Conservation (phyloP, 2,329 filamentous ascomycete genomes). For the Leptographium wingfieldii region DNA sequence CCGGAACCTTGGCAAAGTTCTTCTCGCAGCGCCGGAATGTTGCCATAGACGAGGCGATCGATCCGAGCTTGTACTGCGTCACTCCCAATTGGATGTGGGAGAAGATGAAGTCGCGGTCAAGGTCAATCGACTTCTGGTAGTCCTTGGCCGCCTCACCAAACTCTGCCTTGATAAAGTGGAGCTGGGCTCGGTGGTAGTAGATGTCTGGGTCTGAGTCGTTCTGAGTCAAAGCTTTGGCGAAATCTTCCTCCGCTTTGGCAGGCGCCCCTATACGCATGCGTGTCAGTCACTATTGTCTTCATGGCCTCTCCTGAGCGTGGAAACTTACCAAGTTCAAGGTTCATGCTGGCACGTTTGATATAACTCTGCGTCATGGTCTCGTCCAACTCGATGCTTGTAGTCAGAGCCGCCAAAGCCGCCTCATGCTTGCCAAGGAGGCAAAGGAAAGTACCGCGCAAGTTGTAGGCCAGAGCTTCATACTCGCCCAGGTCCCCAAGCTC, state of each 20-base stretch:
- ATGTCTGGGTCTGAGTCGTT: constrained; percentile 89
- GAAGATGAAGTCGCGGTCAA: constrained; percentile 95
- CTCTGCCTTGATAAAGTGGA: constrained; percentile 94
- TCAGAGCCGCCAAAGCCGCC: constrained; percentile 70
- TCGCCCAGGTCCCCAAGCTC: constrained; percentile 69
- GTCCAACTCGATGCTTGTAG: constrained; percentile 85
- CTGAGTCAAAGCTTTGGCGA: constrained; percentile 71
- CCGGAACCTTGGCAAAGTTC: constrained; percentile 92
- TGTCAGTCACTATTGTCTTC: neutral
- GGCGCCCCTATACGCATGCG: constrained; percentile 49
- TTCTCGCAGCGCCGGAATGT: constrained; percentile 96
- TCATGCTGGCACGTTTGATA: constrained; percentile 98
- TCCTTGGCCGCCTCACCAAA: constrained; percentile 91
- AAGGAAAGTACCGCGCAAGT: constrained; percentile 91
- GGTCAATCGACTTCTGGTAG: constrained; percentile 97
- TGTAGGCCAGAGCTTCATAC: constrained; percentile 83
- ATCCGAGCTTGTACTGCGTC: constrained; percentile 99
- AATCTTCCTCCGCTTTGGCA: constrained; percentile 77
- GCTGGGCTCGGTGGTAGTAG: constrained; percentile 96
- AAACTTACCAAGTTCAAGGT: constrained; percentile 70
- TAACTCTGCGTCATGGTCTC: constrained; percentile 87
- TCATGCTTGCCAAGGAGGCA: constrained; percentile 84
- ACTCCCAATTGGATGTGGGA: constrained; percentile 98
- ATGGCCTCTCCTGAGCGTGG: too few species aligned
- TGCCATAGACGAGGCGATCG: constrained; percentile 93